phyloP scores from a whole-genome alignment of 768 basidiomycete genomes.

The Solioccasus polychromus region DNA sequence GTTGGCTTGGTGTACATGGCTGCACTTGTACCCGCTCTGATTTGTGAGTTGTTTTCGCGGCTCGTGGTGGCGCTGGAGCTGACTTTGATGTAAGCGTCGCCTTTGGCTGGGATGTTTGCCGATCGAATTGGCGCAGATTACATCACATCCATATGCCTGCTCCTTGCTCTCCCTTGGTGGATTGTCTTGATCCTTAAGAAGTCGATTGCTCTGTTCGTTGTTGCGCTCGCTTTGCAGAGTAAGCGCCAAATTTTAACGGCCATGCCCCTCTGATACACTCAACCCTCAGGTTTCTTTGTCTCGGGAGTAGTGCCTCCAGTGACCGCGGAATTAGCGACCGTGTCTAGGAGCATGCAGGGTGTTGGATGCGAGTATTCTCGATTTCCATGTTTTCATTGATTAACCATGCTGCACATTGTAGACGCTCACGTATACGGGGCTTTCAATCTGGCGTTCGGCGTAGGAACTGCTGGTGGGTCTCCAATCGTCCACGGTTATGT shows the following conservation, averaged over 20 bases:
- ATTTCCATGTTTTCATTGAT: neutral
- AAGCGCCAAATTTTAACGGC: slow-evolving; percentile 13
- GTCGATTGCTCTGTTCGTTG: slow-evolving; percentile 43
- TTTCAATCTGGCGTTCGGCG: slow-evolving; percentile 68
- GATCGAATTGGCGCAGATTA: slow-evolving; percentile 60
- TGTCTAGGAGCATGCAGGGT: slow-evolving; percentile 54
- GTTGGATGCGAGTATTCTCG: slow-evolving; percentile 57
- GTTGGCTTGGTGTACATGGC: slow-evolving; percentile 71
- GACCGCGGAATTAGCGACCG: slow-evolving; percentile 63
- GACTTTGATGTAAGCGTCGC: slow-evolving; percentile 38
- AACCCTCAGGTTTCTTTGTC: slow-evolving; percentile 53
- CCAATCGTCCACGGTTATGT: neutral
- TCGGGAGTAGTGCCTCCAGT: slow-evolving; percentile 59
- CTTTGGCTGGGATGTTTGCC: slow-evolving; percentile 54
- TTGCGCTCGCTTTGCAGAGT: slow-evolving; percentile 55
- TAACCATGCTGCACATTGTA: slow-evolving; percentile 25
- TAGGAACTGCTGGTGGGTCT: slow-evolving; percentile 57
- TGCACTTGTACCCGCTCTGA: slow-evolving; percentile 57
- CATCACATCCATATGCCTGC: slow-evolving; percentile 45
- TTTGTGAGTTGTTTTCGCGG: slow-evolving; percentile 47
- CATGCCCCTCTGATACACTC: neutral
- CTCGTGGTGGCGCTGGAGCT: neutral
- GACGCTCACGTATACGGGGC: slow-evolving; percentile 75
- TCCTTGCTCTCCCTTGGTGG: slow-evolving; percentile 65
- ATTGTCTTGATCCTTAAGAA: slow-evolving; percentile 49